Evolutionary conservation across 2,329 filamentous ascomycete species (phyloP).

Genomic region (Trichoderma oligosporum): DNA sequence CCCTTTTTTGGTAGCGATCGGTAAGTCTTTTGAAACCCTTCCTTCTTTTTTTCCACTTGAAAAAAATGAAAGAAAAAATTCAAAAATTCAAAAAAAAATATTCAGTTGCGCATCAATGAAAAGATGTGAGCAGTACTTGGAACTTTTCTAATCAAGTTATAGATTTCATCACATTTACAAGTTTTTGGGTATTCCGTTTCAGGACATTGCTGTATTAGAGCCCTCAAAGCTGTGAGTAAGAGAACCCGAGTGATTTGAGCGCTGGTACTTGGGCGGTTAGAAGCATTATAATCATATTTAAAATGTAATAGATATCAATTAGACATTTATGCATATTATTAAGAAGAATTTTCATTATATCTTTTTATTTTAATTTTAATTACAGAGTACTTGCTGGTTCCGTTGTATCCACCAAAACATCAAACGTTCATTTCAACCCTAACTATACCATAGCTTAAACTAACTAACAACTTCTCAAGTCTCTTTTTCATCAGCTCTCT

Average conservation of each 20-base stretch:
- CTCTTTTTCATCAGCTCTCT: neutral
- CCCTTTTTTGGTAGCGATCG: constrained; percentile 76
- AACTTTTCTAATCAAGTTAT: neutral
- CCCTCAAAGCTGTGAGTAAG: constrained; percentile 36
- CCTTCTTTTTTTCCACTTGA: neutral
- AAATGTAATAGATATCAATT: neutral
- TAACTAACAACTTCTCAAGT: constrained; percentile 3
- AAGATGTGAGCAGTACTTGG: neutral
- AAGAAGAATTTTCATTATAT: neutral
- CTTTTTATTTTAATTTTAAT: too few species aligned
- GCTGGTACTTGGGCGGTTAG: neutral
- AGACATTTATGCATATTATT: neutral
- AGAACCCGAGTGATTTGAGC: too few species aligned
- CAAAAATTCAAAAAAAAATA: too few species aligned
- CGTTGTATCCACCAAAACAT: neutral
- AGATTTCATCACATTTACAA: constrained; percentile 66
- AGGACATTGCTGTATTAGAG: constrained; percentile 43
- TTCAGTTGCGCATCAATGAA: neutral
- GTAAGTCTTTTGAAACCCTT: constrained; percentile 28
- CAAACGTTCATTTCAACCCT: neutral
- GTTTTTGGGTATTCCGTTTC: constrained; percentile 59
- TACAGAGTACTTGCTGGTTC: neutral
- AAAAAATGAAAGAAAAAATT: too few species aligned
- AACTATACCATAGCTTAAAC: too few species aligned
- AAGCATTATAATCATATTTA: neutral